Conservation (phyloP, 148 eudicot species). For the Chenopodium album region DNA sequence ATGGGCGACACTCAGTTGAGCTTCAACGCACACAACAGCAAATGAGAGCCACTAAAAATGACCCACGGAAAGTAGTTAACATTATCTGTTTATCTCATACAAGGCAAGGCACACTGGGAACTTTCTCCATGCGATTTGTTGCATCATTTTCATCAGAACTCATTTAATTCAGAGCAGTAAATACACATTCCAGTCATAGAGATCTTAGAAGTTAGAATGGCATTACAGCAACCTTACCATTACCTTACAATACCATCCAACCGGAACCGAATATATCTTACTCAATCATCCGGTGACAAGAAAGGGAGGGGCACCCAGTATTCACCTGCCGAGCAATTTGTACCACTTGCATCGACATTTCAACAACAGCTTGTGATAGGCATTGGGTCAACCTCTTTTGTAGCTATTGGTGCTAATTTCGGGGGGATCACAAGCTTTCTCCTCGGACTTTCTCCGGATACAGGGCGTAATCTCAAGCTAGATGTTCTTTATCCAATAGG, state of each 20-base stretch:
- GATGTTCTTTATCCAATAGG: conserved; percentile 77
- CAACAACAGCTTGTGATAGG: conserved; percentile 65
- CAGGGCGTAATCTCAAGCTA: conserved; percentile 67
- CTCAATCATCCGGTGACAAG: conserved; percentile 45
- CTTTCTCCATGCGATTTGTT: not conserved
- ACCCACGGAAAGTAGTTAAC: not conserved
- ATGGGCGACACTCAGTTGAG: not conserved
- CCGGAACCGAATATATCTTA: conserved; percentile 29
- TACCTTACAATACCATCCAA: conserved; percentile 17
- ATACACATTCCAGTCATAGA: not conserved
- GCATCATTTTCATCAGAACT: not conserved
- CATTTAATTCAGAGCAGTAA: not conserved
- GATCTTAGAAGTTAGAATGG: conserved; percentile 19
- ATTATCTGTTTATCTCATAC: conserved; percentile 5
- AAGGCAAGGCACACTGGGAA: not conserved
- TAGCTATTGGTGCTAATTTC: conserved; percentile 85
- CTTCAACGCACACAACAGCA: not conserved
- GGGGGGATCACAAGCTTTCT: conserved; percentile 76
- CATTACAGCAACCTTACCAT: conserved; percentile 26
- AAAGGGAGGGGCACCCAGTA: conserved; percentile 23
- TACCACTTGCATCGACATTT: conserved; percentile 53
- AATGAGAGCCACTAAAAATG: conserved; percentile 21
- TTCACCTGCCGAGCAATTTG: conserved; percentile 60
- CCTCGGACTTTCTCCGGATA: conserved; percentile 69
- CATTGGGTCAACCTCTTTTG: conserved; percentile 65